Percentiles rank a stretch among this genome's conserved stretches.
Evolutionary conservation across 371 early-diverging fungal species (phyloP).

Genomic region (Dinochytrium kinnereticum): DNA sequence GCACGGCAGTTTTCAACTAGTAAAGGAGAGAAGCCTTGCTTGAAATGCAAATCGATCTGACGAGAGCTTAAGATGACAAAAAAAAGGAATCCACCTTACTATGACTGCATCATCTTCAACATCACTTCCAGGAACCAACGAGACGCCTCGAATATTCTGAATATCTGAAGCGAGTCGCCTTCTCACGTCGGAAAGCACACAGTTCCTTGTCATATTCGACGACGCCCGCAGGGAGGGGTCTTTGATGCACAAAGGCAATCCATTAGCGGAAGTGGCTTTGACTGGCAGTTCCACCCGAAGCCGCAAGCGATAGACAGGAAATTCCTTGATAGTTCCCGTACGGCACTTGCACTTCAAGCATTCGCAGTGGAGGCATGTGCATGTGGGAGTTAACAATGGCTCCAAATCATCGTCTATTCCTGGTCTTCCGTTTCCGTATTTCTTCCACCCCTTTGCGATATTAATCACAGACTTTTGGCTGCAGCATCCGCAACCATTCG

Average conservation of each 20-base stretch:
- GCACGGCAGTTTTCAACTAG: background rate
- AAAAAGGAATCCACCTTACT: background rate
- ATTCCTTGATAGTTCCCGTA: background rate
- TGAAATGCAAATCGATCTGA: conserved; percentile 10
- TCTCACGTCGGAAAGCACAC: conserved; percentile 9
- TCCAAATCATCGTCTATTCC: background rate
- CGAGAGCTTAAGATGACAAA: background rate
- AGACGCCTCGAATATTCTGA: conserved; percentile 10
- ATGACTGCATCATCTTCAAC: background rate
- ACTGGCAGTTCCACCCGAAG: conserved; percentile 21
- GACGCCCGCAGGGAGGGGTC: background rate
- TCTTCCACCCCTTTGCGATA: too few species aligned
- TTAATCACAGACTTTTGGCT: too few species aligned
- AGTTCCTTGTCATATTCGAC: conserved; percentile 9
- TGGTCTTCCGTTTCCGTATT: background rate
- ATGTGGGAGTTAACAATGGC: background rate
- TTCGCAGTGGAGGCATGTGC: conserved; percentile 10
- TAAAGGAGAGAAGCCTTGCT: background rate
- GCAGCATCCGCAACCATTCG: background rate
- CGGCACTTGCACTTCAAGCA: conserved; percentile 14
- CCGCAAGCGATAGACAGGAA: background rate
- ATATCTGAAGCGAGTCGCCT: conserved; percentile 12
- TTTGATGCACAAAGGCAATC: conserved; percentile 15
- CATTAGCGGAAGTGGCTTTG: background rate
- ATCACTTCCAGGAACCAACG: background rate